Conservation (phyloP, 768 basidiomycete genomes). For the Lactifluus echinatus region DNA sequence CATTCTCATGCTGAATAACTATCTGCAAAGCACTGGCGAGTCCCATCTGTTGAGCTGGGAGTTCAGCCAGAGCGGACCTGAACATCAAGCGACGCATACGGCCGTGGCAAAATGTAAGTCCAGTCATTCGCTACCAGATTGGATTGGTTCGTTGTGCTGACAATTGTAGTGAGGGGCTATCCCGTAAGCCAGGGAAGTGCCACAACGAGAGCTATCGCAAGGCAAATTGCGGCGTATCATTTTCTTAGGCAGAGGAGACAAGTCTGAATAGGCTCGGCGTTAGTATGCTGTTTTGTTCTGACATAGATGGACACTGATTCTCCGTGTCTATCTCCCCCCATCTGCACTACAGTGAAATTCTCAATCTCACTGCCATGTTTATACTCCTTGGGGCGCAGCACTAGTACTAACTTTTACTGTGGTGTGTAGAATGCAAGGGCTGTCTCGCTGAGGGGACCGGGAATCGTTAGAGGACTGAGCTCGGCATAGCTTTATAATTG, state of each 20-base stretch:
- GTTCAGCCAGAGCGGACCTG: constrained; percentile 15
- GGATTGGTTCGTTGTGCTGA: not conserved
- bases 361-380: not conserved
- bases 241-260: constrained; percentile 9
- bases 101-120: constrained; percentile 17
- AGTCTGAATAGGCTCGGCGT: not conserved
- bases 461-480: not conserved
- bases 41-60: constrained; percentile 16
- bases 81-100: constrained; percentile 17
- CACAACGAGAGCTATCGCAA: constrained; percentile 14
- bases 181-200: constrained; percentile 15
- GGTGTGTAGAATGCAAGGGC: not conserved
- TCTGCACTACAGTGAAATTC: not conserved
- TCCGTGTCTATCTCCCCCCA: not conserved
- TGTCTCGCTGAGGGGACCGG: not conserved
- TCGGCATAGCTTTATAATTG: not conserved
- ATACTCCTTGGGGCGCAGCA: not conserved
- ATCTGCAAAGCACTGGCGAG: constrained; percentile 17
- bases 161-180: constrained; percentile 8
- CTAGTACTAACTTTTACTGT: not conserved
- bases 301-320: not conserved
- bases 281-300: not conserved
- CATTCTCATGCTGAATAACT: constrained; percentile 19
- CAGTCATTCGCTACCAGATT: not conserved
- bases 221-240: constrained; percentile 15